Evolutionary conservation across 2,329 filamentous ascomycete genomes (phyloP).

Genomic region (Hymenoscyphus scutula): DNA sequence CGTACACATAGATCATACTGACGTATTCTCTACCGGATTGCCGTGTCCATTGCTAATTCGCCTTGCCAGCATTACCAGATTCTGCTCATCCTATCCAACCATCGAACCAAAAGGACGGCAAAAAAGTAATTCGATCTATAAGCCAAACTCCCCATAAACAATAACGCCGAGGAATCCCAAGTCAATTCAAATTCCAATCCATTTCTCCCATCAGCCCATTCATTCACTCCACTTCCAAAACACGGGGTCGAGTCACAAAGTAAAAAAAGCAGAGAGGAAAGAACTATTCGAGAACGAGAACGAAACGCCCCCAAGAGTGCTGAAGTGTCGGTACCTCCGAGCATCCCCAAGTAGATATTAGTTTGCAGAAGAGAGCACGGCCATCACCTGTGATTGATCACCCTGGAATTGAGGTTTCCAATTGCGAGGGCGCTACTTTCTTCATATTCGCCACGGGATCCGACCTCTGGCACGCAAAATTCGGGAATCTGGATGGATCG

Average conservation of each 20-base stretch:
- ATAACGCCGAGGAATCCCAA: background rate
- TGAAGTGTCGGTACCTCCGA: background rate
- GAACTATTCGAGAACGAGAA: background rate
- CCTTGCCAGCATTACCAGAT: background rate
- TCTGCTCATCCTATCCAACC: background rate
- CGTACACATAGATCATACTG: background rate
- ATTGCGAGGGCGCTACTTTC: background rate
- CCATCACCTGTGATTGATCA: background rate
- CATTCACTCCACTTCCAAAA: background rate
- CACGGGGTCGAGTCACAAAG: background rate
- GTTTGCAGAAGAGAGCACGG: background rate
- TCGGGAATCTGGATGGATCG: slow-evolving; percentile 22
- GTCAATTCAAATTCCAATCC: background rate
- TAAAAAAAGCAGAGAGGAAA: background rate
- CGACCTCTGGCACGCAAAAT: background rate
- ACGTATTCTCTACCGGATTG: background rate
- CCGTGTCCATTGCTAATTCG: slow-evolving; percentile 1
- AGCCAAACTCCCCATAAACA: background rate
- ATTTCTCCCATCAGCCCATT: background rate
- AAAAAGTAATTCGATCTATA: background rate
- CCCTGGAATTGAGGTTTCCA: background rate
- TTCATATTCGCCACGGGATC: background rate
- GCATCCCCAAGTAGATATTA: background rate
- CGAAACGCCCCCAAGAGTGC: background rate
- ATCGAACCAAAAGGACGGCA: background rate